A percentile compares a stretch with the other conserved stretches of the same genome.
Conservation (phyloP, 2,329 filamentous ascomycete genomes). For the Chrysoporthe puriensis region DNA sequence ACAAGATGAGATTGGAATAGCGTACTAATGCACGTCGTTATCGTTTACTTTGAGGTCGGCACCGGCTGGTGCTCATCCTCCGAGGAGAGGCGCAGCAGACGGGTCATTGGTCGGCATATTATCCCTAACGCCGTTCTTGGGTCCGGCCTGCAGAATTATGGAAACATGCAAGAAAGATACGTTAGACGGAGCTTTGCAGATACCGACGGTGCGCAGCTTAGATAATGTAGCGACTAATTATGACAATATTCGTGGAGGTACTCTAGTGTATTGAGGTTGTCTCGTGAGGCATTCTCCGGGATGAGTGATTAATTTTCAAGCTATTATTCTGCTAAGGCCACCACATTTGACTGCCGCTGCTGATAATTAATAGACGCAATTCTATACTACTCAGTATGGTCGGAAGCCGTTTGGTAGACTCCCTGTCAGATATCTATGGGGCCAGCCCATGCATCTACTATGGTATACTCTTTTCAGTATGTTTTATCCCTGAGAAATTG, state of each 20-base stretch:
- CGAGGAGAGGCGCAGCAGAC: background rate
- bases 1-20: background rate
- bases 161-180: background rate
- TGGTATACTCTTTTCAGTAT: no score
- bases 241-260: background rate
- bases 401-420: no score
- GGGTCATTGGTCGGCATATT: background rate
- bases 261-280: background rate
- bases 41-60: background rate
- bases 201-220: background rate
- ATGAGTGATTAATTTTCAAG: no score
- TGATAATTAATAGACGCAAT: no score
- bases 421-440: no score
- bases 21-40: background rate
- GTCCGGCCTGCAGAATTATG: background rate
- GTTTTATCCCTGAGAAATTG: no score
- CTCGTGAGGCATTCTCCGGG: background rate
- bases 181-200: background rate
- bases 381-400: no score
- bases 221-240: background rate
- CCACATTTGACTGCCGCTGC: no score
- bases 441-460: no score
- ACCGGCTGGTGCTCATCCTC: background rate
- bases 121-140: constrained; percentile 10
- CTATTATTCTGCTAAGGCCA: no score